phyloP scores from a whole-genome alignment of 257 asterid genomes.

The Mentha longifolia region DNA sequence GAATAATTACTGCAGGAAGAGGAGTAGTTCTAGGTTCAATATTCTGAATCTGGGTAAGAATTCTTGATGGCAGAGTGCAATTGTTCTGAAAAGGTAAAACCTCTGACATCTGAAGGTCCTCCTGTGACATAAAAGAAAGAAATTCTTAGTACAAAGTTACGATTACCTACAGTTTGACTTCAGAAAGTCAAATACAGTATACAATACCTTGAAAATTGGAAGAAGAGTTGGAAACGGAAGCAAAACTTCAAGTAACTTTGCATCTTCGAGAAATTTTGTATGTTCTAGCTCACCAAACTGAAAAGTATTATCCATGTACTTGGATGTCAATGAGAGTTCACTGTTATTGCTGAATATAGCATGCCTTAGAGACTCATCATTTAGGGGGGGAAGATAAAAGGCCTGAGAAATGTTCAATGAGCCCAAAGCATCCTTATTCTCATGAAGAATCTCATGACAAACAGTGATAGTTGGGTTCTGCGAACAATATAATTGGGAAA shows the following conservation, averaged over 20 bases:
- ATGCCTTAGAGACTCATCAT: constrained; percentile 77
- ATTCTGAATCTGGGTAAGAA: constrained; percentile 70
- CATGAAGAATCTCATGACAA: constrained; percentile 56
- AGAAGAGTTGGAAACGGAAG: constrained; percentile 95
- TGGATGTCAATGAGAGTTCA: constrained; percentile 43
- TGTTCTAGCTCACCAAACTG: constrained; percentile 67
- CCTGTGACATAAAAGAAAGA: constrained; percentile 57
- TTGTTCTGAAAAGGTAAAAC: constrained; percentile 89
- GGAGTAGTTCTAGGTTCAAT: constrained; percentile 70
- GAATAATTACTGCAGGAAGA: constrained; percentile 78
- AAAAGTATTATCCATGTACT: constrained; percentile 62
- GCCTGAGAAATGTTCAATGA: constrained; percentile 74
- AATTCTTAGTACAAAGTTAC: constrained; percentile 25
- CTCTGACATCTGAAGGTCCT: constrained; percentile 71
- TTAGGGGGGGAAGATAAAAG: constrained; percentile 77
- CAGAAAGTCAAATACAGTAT: constrained; percentile 23
- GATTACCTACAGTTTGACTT: constrained; percentile 30
- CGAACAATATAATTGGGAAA: constrained; percentile 50
- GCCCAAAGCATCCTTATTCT: constrained; percentile 67
- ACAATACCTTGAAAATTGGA: constrained; percentile 74
- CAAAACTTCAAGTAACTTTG: constrained; percentile 67
- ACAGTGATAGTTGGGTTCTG: constrained; percentile 85
- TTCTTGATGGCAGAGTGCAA: constrained; percentile 82
- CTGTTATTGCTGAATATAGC: constrained; percentile 58
- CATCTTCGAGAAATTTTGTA: constrained; percentile 59